Percentiles rank a stretch among this genome's conserved stretches.
phyloP scores from a whole-genome alignment of 305 asterid genomes.

The Petunia hybrid region DNA sequence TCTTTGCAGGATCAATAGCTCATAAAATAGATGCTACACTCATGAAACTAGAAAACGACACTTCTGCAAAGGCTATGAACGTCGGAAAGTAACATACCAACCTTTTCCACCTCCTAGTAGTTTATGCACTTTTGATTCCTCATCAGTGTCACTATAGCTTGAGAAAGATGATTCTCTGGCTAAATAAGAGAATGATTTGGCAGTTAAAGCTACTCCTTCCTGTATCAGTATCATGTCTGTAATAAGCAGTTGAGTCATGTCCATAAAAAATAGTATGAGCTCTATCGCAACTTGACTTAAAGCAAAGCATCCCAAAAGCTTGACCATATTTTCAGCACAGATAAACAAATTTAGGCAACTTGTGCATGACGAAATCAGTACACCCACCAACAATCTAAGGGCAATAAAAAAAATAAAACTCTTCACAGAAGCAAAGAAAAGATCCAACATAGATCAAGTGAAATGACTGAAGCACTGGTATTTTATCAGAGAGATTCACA shows the following conservation, averaged over 20 bases:
- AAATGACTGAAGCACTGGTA: not conserved
- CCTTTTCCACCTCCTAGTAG: conserved; percentile 88
- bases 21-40: not conserved
- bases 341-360: conserved; percentile 23
- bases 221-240: conserved; percentile 47
- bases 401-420: not conserved
- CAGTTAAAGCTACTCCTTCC: conserved; percentile 73
- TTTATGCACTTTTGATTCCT: conserved; percentile 72
- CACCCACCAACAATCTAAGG: not conserved
- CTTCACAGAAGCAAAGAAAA: not conserved
- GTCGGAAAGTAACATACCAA: conserved; percentile 41
- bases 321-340: conserved; percentile 22
- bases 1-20: not conserved
- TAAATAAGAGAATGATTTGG: conserved; percentile 63
- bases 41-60: conserved; percentile 15
- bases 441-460: conserved; percentile 17
- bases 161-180: conserved; percentile 55
- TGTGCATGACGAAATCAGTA: not conserved
- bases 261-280: conserved; percentile 21
- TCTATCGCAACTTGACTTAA: not conserved
- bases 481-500: conserved; percentile 11
- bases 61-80: conserved; percentile 9
- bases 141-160: conserved; percentile 50
- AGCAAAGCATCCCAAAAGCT: not conserved
- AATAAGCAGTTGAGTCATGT: conserved; percentile 31